Percentiles rank a stretch among this genome's conserved stretches.
Conservation (phyloP, 2,329 filamentous ascomycete genomes). For the Chrysoporthe puriensis region DNA sequence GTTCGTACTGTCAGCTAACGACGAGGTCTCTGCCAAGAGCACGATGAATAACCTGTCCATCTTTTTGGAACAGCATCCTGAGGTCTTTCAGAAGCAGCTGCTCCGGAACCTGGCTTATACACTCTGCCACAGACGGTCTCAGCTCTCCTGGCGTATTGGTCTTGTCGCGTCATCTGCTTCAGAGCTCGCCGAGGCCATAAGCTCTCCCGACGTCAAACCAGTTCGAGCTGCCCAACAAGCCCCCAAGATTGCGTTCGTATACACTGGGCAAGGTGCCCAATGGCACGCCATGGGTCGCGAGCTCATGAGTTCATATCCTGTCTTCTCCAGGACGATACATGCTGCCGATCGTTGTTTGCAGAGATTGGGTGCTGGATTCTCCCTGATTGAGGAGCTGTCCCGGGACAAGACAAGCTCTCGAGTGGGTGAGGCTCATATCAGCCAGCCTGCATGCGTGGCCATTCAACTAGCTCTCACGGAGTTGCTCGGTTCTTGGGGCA, state of each 20-base stretch:
- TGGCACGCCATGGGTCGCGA: constrained; percentile 18
- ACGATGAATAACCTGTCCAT: constrained; percentile 8
- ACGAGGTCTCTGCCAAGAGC: constrained; percentile 8
- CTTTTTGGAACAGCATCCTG: constrained; percentile 22
- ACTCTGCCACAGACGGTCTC: constrained; percentile 15
- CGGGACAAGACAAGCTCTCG: constrained; percentile 41
- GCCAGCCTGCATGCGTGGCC: constrained; percentile 37
- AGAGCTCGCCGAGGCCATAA: constrained; percentile 10
- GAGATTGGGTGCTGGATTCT: constrained; percentile 40
- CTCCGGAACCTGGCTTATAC: constrained; percentile 23
- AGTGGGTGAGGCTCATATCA: constrained; percentile 44
- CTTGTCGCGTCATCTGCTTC: background rate
- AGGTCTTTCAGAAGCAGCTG: constrained; percentile 20
- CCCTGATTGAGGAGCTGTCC: constrained; percentile 41
- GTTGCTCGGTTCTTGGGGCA: constrained; percentile 11
- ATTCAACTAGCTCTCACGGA: constrained; percentile 23
- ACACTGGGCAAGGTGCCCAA: constrained; percentile 43
- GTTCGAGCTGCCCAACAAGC: constrained; percentile 32
- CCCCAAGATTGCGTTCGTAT: constrained; percentile 40
- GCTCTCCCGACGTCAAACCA: constrained; percentile 8
- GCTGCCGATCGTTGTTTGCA: constrained; percentile 29
- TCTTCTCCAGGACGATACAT: constrained; percentile 19
- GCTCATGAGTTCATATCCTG: constrained; percentile 40
- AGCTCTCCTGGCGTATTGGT: constrained; percentile 14
- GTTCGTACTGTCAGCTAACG: constrained; percentile 17